Percentiles rank a stretch among this genome's conserved stretches.
These are phyloP conservation scores for Amylocystis lapponica DNA, from an alignment of 768 basidiomycete genomes.

Conservation along the genomic window DNA sequence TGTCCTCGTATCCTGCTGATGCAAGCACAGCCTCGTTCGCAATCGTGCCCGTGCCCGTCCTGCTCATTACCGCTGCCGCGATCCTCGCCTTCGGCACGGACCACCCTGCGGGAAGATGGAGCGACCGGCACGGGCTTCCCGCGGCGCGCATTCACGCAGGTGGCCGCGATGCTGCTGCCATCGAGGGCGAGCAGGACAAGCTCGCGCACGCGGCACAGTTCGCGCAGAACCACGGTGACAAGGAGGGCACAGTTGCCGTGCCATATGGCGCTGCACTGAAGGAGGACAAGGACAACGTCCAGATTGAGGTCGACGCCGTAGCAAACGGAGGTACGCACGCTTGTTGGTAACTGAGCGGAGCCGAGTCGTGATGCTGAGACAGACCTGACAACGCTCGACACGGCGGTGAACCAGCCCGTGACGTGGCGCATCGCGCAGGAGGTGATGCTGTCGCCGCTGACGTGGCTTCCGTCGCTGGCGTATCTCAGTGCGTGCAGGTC, in stretches of 20 bases:
- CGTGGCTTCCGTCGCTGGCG: slow-evolving; percentile 49
- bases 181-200: slow-evolving; percentile 11
- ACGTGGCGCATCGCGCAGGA: slow-evolving; percentile 26
- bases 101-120: slow-evolving; percentile 51
- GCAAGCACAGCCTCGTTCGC: slow-evolving; percentile 36
- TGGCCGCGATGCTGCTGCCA: slow-evolving; percentile 15
- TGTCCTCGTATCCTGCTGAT: neutral
- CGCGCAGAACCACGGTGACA: neutral
- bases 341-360: no score
- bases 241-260: neutral
- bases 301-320: neutral
- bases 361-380: neutral
- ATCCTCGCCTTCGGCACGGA: slow-evolving; percentile 45
- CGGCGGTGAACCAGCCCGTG: slow-evolving; percentile 29
- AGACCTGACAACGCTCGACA: slow-evolving; percentile 30
- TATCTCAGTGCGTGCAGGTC: slow-evolving; percentile 25
- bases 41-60: slow-evolving; percentile 49
- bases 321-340: neutral
- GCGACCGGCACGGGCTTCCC: slow-evolving; percentile 36
- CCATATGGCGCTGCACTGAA: neutral
- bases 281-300: neutral
- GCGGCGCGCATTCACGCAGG: slow-evolving; percentile 20
- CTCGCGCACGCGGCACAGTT: neutral
- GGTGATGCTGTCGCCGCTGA: slow-evolving; percentile 37
- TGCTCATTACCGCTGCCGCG: slow-evolving; percentile 37